These are phyloP conservation scores for Oenanthe javanica DNA, from an alignment of 140 eudicot species.

Conservation along the genomic window DNA sequence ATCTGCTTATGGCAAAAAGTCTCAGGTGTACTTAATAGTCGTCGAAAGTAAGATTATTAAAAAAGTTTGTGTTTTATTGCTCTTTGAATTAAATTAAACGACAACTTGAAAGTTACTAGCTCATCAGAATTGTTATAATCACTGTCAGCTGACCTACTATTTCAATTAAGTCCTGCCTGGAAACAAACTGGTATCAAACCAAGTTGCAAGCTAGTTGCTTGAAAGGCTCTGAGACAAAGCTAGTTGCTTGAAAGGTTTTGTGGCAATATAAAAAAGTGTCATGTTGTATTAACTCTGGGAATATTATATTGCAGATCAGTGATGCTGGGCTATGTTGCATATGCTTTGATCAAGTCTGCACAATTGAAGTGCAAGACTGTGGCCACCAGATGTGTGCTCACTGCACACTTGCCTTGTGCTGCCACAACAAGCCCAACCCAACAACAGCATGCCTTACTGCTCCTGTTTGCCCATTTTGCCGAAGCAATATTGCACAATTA, in stretches of 20 bases:
- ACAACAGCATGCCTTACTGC: conserved; percentile 15
- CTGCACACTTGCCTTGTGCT: conserved; percentile 48
- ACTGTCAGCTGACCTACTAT: background rate
- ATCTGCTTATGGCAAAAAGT: background rate
- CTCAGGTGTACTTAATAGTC: no score
- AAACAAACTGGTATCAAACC: background rate
- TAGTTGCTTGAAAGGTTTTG: no score
- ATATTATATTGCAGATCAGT: conserved; percentile 48
- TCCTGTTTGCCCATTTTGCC: conserved; percentile 40
- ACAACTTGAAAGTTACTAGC: no score
- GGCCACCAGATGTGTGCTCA: conserved; percentile 99
- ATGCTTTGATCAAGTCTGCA: conserved; percentile 17
- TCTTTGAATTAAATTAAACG: no score
- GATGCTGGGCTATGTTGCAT: conserved; percentile 45
- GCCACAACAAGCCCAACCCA: conserved; percentile 14
- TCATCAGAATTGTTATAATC: conserved; percentile 1
- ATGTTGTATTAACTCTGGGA: background rate
- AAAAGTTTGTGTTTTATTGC: background rate
- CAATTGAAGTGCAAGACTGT: conserved; percentile 84
- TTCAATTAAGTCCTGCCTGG: background rate
- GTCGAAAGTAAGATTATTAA: background rate
- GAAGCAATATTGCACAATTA: conserved; percentile 66
- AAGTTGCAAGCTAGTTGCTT: conserved; percentile 3
- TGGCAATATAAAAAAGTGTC: background rate
- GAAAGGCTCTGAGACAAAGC: no score